These are phyloP conservation scores for Melianthus villosus DNA, from an alignment of 441 rosid species.

Conservation along the genomic window DNA sequence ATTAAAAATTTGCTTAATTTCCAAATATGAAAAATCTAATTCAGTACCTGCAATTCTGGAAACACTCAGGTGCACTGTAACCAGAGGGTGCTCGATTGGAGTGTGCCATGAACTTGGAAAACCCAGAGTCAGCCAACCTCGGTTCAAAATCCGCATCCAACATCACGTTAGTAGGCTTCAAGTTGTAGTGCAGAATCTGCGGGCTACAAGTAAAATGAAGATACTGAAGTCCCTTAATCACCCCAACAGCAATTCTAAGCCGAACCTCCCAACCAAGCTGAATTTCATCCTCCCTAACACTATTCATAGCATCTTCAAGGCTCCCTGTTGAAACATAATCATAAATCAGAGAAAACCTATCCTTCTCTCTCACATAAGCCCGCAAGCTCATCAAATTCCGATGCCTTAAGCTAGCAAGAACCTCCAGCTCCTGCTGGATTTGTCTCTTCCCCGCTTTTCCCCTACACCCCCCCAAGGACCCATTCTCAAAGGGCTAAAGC, in stretches of 20 bases:
- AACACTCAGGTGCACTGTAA: slow-evolving; percentile 66
- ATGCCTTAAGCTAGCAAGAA: slow-evolving; percentile 64
- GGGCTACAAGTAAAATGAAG: slow-evolving; percentile 53
- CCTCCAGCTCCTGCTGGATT: slow-evolving; percentile 68
- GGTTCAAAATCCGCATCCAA: slow-evolving; percentile 87
- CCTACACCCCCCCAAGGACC: slow-evolving; percentile 37
- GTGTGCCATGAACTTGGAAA: slow-evolving; percentile 48
- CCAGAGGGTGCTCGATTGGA: slow-evolving; percentile 29
- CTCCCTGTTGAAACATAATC: slow-evolving; percentile 70
- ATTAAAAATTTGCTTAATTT: no score
- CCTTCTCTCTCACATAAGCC: slow-evolving; percentile 65
- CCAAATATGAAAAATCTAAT: no score
- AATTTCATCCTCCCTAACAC: slow-evolving; percentile 43
- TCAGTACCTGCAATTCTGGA: slow-evolving; percentile 56
- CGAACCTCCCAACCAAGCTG: slow-evolving; percentile 73
- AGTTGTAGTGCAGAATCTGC: slow-evolving; percentile 59
- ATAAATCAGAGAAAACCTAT: slow-evolving; percentile 59
- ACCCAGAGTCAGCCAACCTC: slow-evolving; percentile 60
- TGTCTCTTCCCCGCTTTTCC: slow-evolving; percentile 55
- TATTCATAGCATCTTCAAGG: slow-evolving; percentile 68
- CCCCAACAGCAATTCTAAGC: slow-evolving; percentile 68
- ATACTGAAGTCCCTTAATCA: slow-evolving; percentile 73
- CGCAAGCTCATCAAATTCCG: slow-evolving; percentile 74
- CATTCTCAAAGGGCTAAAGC: slow-evolving; percentile 45
- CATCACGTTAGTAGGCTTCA: slow-evolving; percentile 85